Base-by-base conservation (phyloP, 208 protist genomes). In the Trichomonas vaginalis region DNA sequence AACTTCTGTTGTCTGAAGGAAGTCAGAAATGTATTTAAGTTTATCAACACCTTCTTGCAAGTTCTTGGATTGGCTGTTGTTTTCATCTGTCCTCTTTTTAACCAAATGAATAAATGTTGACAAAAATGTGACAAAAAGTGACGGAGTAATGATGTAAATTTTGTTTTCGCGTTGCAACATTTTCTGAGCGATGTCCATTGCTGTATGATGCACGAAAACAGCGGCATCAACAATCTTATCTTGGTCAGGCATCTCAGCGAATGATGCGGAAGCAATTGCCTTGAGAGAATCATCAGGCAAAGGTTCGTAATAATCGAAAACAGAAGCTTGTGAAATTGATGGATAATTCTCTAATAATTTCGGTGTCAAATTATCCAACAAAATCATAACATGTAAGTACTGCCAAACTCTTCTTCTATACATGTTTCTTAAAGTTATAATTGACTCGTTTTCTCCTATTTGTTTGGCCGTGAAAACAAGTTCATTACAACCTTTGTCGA, bases 321-420 rank as follows among this genome's bases (percentile, higher is more conserved):
- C 98, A 97, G 98, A 99, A 97, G 98, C 99, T 96, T 99, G 99
- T 80, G 99, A 98, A 0, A 99, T 97, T 46, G 99, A 99, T 14
- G 98, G 99, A 96, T 99, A 99, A 98, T 98, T 98, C 96, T 98
- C 98, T 95, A 98, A 98, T 97, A 49, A 97, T 97, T 95, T 98
- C 98, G 97, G 99, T 99, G 82, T 88, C 47, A 87, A 97, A 97
- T 56, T 99, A 98, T 42, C 99, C 97, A 21, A 98, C 98, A 39
- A 97, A 98, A 98, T 99, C 98, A 86, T 98, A 61, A 99, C 97
- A 96, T 99, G 98, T 27, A 99, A 97, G 95, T 98, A 98, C 46
- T 98, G 96, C 61, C 98, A 97, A 96, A 98, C 98, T 95, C 98
- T 97, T 45, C 97, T 96, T 42, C 99, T 98, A 96, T 99, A 99